These are phyloP conservation scores for Nelumbo lutea DNA, from an alignment of 164 flowering plant species.

Conservation along the genomic window DNA sequence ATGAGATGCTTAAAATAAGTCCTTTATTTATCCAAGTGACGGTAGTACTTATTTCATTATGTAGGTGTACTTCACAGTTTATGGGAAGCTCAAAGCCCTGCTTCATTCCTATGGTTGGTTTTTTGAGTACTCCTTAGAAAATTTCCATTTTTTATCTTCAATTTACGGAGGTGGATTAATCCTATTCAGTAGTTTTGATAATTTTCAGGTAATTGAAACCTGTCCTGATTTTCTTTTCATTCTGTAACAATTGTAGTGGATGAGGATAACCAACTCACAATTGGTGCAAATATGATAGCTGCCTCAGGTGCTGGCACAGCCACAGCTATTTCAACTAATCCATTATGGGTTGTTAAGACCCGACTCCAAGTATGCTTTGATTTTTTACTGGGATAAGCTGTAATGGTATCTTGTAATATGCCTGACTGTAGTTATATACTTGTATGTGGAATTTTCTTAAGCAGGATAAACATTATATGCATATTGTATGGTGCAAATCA, in stretches of 20 bases:
- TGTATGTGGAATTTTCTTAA: no score
- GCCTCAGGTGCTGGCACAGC: conserved; percentile 96
- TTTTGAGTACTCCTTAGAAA: conserved; percentile 1
- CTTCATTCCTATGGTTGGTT: conserved; percentile 69
- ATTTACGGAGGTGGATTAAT: background rate
- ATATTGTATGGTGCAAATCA: no score
- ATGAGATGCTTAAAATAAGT: background rate
- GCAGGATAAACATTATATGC: no score
- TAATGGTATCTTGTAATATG: background rate
- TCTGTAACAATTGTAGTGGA: conserved; percentile 28
- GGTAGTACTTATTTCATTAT: conserved; percentile 22
- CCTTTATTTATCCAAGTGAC: conserved; percentile 17
- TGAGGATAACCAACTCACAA: conserved; percentile 40
- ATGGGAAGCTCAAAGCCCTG: conserved; percentile 59
- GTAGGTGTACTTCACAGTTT: conserved; percentile 90
- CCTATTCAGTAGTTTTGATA: conserved; percentile 4
- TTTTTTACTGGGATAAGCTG: background rate
- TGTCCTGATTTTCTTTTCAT: background rate
- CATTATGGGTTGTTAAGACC: conserved; percentile 99
- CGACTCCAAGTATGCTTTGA: conserved; percentile 75
- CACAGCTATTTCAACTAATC: conserved; percentile 80
- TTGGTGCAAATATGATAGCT: conserved; percentile 69
- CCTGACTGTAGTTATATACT: no score
- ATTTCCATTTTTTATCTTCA: background rate
- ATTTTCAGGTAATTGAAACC: background rate